These are phyloP conservation scores for Starmerella riodocensis DNA, from an alignment of 805 yeast genomes.

Conservation along the genomic window DNA sequence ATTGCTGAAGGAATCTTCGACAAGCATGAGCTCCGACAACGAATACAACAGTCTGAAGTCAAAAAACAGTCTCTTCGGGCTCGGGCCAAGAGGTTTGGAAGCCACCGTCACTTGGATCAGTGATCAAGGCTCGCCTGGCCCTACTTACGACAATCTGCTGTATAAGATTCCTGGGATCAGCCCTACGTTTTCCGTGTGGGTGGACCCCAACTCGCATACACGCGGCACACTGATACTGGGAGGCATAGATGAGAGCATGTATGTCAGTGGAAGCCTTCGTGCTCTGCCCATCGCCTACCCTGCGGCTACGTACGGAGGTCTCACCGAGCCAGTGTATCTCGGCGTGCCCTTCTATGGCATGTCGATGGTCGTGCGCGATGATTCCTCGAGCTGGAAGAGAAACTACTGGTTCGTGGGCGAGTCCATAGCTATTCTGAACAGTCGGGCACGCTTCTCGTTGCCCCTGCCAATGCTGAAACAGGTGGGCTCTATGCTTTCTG, in stretches of 20 bases:
- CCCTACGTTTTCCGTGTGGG: conserved; percentile 12
- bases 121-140: conserved; percentile 6
- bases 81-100: conserved; percentile 18
- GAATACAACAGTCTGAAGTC: not conserved
- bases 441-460: conserved; percentile 6
- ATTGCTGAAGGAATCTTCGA: not conserved
- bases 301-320: not conserved
- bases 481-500: conserved; percentile 5
- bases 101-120: conserved; percentile 4
- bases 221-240: conserved; percentile 11
- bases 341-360: conserved; percentile 1
- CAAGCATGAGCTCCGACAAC: not conserved
- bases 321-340: conserved; percentile 9
- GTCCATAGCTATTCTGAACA: conserved; percentile 8
- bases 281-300: conserved; percentile 5
- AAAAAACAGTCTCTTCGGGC: conserved; percentile 6
- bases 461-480: conserved; percentile 4
- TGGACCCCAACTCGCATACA: conserved; percentile 6
- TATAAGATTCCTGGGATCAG: not conserved
- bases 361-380: not conserved
- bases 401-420: not conserved
- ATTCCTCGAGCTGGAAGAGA: not conserved
- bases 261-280: not conserved
- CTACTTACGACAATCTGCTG: conserved; percentile 7
- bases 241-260: conserved; percentile 11